phyloP scores from a whole-genome alignment of 257 asterid genomes.

The Marsdenia floribunda region DNA sequence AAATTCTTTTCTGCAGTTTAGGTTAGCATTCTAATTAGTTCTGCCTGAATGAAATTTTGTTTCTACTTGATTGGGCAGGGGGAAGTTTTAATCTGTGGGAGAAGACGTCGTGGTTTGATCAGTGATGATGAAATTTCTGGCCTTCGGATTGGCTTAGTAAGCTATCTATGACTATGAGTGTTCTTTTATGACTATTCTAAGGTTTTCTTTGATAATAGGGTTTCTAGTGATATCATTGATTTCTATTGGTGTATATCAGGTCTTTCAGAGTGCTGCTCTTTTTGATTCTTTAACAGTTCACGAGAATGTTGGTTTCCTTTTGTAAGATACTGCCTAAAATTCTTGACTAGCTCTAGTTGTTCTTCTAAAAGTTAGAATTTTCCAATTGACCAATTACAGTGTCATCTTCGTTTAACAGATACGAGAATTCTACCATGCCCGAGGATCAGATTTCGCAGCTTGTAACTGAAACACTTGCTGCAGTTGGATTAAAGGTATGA shows the following conservation, averaged over 20 bases:
- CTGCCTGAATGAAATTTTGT: constrained; percentile 14
- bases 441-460: constrained; percentile 76
- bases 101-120: constrained; percentile 78
- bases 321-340: constrained; percentile 54
- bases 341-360: background rate
- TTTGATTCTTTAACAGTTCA: constrained; percentile 96
- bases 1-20: constrained; percentile 1
- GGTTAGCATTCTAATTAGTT: background rate
- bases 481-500: constrained; percentile 95
- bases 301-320: constrained; percentile 91
- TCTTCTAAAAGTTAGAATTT: background rate
- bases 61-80: constrained; percentile 47
- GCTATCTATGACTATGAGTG: constrained; percentile 18
- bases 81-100: constrained; percentile 86
- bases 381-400: background rate
- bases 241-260: constrained; percentile 47
- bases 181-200: background rate
- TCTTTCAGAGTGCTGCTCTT: constrained; percentile 98
- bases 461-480: constrained; percentile 91
- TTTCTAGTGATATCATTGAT: constrained; percentile 6
- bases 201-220: background rate
- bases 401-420: constrained; percentile 37
- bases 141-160: constrained; percentile 94
- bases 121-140: constrained; percentile 97
- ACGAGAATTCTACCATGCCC: constrained; percentile 89